phyloP scores from a whole-genome alignment of 1,284 basidiomycete genomes.

The Termitomyces sp. region DNA sequence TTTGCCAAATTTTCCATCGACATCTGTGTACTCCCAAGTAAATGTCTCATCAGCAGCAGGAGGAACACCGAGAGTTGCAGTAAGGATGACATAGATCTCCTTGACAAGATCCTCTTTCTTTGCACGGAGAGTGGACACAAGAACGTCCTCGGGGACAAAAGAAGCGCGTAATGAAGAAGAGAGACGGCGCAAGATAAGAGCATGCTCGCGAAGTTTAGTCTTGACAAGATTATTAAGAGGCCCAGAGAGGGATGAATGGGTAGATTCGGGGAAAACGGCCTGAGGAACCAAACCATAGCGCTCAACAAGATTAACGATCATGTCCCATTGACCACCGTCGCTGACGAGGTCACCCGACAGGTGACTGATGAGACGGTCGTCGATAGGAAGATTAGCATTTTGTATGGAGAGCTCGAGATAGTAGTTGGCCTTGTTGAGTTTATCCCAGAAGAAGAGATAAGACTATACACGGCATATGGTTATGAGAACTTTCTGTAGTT shows the following conservation, averaged over 20 bases:
- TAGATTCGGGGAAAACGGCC: constrained; percentile 80
- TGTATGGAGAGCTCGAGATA: constrained; percentile 88
- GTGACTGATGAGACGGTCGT: constrained; percentile 78
- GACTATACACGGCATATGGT: constrained; percentile 38
- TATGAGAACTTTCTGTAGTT: constrained; percentile 1
- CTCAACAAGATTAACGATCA: constrained; percentile 83
- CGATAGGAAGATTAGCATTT: constrained; percentile 74
- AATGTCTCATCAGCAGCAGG: constrained; percentile 69
- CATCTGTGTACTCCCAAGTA: constrained; percentile 87
- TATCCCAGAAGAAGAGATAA: constrained; percentile 93
- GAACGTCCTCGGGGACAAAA: constrained; percentile 38
- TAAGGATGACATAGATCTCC: constrained; percentile 86
- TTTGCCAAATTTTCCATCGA: constrained; percentile 69
- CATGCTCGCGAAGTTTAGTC: constrained; percentile 87
- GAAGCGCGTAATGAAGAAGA: constrained; percentile 45
- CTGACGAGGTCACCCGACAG: constrained; percentile 76
- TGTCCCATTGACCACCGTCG: constrained; percentile 95
- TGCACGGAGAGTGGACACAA: constrained; percentile 51
- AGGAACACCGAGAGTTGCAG: constrained; percentile 81
- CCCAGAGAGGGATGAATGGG: constrained; percentile 70
- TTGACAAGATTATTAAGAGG: constrained; percentile 80
- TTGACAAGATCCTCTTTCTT: constrained; percentile 83
- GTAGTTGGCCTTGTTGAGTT: constrained; percentile 93
- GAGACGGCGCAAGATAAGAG: constrained; percentile 73
- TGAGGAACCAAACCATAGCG: constrained; percentile 86